A percentile compares a stretch with the other conserved stretches of the same genome.
These are phyloP conservation scores for Elongisporangium senticosum DNA, from an alignment of 352 stramenopile genomes.

Conservation along the genomic window DNA sequence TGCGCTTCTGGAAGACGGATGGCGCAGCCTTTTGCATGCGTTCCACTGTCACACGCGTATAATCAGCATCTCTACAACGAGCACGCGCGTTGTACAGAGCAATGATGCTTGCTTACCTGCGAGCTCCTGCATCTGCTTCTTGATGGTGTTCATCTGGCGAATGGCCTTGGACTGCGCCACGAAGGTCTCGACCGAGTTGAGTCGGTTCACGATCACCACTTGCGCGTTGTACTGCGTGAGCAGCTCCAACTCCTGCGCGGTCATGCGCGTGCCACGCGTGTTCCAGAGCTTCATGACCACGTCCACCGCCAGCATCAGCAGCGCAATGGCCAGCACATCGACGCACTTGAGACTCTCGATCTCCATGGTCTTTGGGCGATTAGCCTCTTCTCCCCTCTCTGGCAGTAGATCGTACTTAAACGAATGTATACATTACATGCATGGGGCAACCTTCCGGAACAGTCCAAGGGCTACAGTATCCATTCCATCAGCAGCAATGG, in stretches of 20 bases:
- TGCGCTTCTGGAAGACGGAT: slow-evolving; percentile 68
- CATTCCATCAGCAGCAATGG: slow-evolving; percentile 43
- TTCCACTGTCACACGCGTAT: slow-evolving; percentile 37
- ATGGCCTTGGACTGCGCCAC: slow-evolving; percentile 84
- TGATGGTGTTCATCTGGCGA: slow-evolving; percentile 79
- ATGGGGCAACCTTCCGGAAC: background rate
- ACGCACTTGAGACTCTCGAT: slow-evolving; percentile 57
- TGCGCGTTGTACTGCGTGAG: slow-evolving; percentile 72
- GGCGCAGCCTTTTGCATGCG: slow-evolving; percentile 58
- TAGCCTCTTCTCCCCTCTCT: slow-evolving; percentile 1
- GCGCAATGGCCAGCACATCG: slow-evolving; percentile 65
- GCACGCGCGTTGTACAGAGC: background rate
- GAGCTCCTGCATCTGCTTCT: slow-evolving; percentile 82
- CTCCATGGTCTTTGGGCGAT: slow-evolving; percentile 12
- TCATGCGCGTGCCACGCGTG: slow-evolving; percentile 39
- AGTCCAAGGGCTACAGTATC: background rate
- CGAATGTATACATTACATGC: background rate
- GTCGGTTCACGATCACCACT: slow-evolving; percentile 68
- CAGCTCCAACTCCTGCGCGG: slow-evolving; percentile 46
- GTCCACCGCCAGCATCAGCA: slow-evolving; percentile 50
- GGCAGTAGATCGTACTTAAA: slow-evolving; percentile 20
- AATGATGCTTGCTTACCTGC: slow-evolving; percentile 27
- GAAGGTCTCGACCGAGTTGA: slow-evolving; percentile 87
- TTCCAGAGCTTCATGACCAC: slow-evolving; percentile 51
- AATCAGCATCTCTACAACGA: slow-evolving; percentile 1